A percentile compares a stretch with the other conserved stretches of the same genome.
phyloP scores from a whole-genome alignment of 306 rosid genomes.

The Gastrolobium bilobum region DNA sequence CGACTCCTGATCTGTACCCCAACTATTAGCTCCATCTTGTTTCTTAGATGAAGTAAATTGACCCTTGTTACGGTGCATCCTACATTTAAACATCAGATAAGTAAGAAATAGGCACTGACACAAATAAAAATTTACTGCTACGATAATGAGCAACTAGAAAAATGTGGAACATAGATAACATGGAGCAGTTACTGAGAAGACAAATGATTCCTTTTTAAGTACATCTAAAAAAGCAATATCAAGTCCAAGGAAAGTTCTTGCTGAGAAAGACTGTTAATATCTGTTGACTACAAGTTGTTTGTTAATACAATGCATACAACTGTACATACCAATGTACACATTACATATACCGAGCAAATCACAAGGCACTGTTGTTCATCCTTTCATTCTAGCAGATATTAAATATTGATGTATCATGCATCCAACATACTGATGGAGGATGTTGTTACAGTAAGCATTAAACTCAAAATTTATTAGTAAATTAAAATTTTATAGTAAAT shows the following conservation, averaged over 20 bases:
- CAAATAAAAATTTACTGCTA: slow-evolving; percentile 5
- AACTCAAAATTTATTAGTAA: not conserved
- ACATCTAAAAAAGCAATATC: slow-evolving; percentile 9
- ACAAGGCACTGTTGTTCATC: not conserved
- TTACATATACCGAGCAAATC: slow-evolving; percentile 14
- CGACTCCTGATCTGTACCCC: slow-evolving; percentile 70
- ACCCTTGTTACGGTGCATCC: slow-evolving; percentile 99
- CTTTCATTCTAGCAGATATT: slow-evolving; percentile 34
- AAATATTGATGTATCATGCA: slow-evolving; percentile 8
- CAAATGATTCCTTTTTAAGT: slow-evolving; percentile 7
- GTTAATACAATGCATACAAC: slow-evolving; percentile 23
- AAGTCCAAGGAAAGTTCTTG: slow-evolving; percentile 19
- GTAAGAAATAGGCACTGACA: slow-evolving; percentile 26
- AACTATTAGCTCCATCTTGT: slow-evolving; percentile 75
- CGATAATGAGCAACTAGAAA: slow-evolving; percentile 34
- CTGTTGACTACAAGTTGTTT: slow-evolving; percentile 26
- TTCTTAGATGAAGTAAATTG: slow-evolving; percentile 89
- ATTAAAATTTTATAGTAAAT: not conserved
- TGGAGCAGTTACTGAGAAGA: slow-evolving; percentile 4
- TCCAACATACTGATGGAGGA: slow-evolving; percentile 8
- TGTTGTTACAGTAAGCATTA: not conserved
- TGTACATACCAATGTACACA: not conserved
- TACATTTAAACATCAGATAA: slow-evolving; percentile 51
- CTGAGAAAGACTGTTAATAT: slow-evolving; percentile 1
- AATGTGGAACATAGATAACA: not conserved